phyloP scores from a whole-genome alignment of 2,329 filamentous ascomycete genomes.

The Nemania serpens region DNA sequence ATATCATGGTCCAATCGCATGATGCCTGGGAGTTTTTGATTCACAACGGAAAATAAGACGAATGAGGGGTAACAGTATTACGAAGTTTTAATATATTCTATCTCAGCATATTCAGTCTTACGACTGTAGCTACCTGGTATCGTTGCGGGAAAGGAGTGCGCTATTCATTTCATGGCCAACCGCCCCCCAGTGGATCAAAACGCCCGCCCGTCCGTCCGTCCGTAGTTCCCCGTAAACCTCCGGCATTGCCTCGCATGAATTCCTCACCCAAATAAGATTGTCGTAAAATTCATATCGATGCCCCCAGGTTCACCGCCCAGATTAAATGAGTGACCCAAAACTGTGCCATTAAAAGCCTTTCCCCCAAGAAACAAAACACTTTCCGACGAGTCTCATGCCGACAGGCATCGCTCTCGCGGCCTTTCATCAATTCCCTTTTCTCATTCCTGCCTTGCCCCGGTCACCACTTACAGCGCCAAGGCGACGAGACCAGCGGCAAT shows the following conservation, averaged over 20 bases:
- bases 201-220: constrained; percentile 4
- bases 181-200: constrained; percentile 15
- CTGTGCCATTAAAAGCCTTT: constrained; percentile 2
- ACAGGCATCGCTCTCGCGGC: not conserved
- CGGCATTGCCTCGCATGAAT: constrained; percentile 5
- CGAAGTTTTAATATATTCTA: constrained; percentile 14
- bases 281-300: constrained; percentile 17
- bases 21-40: not conserved
- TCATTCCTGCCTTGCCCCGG: not conserved
- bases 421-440: not conserved
- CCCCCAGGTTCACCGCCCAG: not conserved
- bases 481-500: constrained; percentile 19
- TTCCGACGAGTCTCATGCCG: not conserved
- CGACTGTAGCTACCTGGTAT: constrained; percentile 17
- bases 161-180: constrained; percentile 12
- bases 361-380: not conserved
- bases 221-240: not conserved
- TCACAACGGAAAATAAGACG: not conserved
- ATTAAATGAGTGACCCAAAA: constrained; percentile 17
- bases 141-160: constrained; percentile 19
- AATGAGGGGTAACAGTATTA: not conserved
- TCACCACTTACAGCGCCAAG: constrained; percentile 18
- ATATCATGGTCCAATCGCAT: constrained; percentile 9
- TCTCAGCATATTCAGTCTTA: constrained; percentile 14
- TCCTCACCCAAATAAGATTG: not conserved